Evolutionary conservation across 306 rosid genomes (phyloP).

Genomic region (Aeschynomene evenia): DNA sequence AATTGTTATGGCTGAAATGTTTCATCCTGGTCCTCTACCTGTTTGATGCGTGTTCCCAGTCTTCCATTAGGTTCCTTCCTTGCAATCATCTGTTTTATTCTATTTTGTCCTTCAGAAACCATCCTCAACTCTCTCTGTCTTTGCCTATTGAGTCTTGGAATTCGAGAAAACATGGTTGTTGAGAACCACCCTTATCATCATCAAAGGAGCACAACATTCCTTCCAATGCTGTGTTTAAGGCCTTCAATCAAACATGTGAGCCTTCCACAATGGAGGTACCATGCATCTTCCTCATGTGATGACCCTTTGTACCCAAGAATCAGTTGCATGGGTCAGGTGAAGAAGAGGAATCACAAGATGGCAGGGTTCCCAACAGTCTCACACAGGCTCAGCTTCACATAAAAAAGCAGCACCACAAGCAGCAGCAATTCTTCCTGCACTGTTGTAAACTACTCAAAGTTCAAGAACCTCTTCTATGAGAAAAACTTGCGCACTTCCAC

Average conservation of each 20-base stretch:
- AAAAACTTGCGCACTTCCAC: conserved; percentile 46
- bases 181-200: conserved; percentile 32
- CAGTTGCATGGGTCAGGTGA: conserved; percentile 97
- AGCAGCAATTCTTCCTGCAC: conserved; percentile 21
- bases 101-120: conserved; percentile 19
- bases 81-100: conserved; percentile 1
- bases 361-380: conserved; percentile 51
- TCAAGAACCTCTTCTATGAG: conserved; percentile 69
- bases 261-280: conserved; percentile 38
- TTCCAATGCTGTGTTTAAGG: conserved; percentile 83
- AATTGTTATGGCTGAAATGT: not conserved
- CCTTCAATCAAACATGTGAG: conserved; percentile 62
- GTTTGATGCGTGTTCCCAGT: conserved; percentile 14
- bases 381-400: conserved; percentile 33
- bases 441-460: conserved; percentile 56
- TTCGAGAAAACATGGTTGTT: conserved; percentile 47
- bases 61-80: conserved; percentile 28
- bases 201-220: conserved; percentile 53
- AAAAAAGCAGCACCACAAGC: conserved; percentile 24
- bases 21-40: conserved; percentile 25
- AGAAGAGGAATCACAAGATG: conserved; percentile 71
- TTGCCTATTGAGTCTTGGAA: not conserved
- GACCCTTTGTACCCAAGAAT: conserved; percentile 84
- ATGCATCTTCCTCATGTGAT: conserved; percentile 19
- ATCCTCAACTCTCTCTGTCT: not conserved